phyloP scores from a whole-genome alignment of 2,329 filamentous ascomycete species.

The Penicillium sp. region DNA sequence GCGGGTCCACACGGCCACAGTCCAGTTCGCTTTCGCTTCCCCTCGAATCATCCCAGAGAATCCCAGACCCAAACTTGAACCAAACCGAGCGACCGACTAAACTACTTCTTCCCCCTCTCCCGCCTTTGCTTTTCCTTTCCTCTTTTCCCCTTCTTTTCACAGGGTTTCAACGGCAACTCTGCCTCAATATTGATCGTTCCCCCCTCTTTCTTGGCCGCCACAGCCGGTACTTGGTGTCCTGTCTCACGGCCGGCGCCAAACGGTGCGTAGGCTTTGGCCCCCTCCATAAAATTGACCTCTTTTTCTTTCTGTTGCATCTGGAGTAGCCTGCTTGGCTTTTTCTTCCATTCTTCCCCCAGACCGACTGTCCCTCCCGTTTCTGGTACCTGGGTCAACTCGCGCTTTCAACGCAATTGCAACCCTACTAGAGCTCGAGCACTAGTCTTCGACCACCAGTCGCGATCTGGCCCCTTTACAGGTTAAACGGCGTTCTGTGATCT shows the following conservation, averaged over 20 bases:
- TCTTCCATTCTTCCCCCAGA: constrained; percentile 20
- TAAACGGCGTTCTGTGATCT: constrained; percentile 23
- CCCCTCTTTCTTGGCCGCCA: constrained; percentile 46
- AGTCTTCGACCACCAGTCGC: constrained; percentile 21
- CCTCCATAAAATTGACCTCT: constrained; percentile 27
- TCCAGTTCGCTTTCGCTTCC: not conserved
- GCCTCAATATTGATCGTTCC: constrained; percentile 42
- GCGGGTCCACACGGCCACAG: not conserved
- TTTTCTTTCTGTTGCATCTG: constrained; percentile 24
- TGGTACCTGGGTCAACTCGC: constrained; percentile 22
- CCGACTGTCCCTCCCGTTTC: constrained; percentile 23
- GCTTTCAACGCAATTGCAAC: constrained; percentile 20
- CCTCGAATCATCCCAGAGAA: constrained; percentile 14
- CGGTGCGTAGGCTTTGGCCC: constrained; percentile 52
- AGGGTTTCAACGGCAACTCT: constrained; percentile 32
- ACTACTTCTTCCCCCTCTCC: constrained; percentile 21
- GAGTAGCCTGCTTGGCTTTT: constrained; percentile 22
- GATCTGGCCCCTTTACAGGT: constrained; percentile 27
- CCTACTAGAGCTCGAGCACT: constrained; percentile 7
- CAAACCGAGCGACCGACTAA: constrained; percentile 3
- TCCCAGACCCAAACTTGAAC: not conserved
- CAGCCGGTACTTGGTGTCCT: constrained; percentile 52
- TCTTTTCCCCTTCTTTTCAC: constrained; percentile 23
- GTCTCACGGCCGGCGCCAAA: constrained; percentile 53
- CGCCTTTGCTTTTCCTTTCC: constrained; percentile 22